These are phyloP conservation scores for Nyssa sinensis DNA, from an alignment of 148 eudicot species.

Conservation along the genomic window DNA sequence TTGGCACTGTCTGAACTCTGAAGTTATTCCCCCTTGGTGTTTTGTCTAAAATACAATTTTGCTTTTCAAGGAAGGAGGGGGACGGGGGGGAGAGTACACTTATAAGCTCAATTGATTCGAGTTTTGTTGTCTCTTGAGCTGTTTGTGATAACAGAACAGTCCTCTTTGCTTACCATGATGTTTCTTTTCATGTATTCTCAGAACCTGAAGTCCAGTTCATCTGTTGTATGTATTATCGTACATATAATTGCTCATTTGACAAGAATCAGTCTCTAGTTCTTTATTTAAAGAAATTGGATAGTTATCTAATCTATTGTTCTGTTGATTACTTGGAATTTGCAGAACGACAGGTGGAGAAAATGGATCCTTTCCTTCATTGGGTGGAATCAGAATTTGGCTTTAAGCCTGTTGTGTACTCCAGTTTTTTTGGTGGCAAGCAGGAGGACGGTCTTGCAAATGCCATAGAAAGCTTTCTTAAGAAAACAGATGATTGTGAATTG, in stretches of 20 bases:
- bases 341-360: constrained; percentile 83
- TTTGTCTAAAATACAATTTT: too few relatives aligned
- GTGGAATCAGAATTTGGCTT: constrained; percentile 81
- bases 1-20: neutral
- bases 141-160: too few relatives aligned
- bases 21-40: too few relatives aligned
- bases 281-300: neutral
- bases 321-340: constrained; percentile 20
- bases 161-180: too few relatives aligned
- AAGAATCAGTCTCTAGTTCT: too few relatives aligned
- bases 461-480: constrained; percentile 57
- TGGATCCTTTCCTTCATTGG: constrained; percentile 83
- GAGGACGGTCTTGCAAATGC: constrained; percentile 77
- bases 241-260: constrained; percentile 49
- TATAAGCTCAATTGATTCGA: too few relatives aligned
- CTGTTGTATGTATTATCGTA: too few relatives aligned
- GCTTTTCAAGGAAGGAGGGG: too few relatives aligned
- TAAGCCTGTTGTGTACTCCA: constrained; percentile 74
- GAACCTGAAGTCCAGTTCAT: neutral
- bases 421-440: constrained; percentile 90
- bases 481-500: constrained; percentile 75
- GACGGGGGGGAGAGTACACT: neutral
- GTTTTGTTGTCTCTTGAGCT: too few relatives aligned
- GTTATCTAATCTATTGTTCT: neutral
- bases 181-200: too few relatives aligned